Evolutionary conservation across 495 filamentous ascomycete species (phyloP).

Genomic region (Aspergillus leporis): DNA sequence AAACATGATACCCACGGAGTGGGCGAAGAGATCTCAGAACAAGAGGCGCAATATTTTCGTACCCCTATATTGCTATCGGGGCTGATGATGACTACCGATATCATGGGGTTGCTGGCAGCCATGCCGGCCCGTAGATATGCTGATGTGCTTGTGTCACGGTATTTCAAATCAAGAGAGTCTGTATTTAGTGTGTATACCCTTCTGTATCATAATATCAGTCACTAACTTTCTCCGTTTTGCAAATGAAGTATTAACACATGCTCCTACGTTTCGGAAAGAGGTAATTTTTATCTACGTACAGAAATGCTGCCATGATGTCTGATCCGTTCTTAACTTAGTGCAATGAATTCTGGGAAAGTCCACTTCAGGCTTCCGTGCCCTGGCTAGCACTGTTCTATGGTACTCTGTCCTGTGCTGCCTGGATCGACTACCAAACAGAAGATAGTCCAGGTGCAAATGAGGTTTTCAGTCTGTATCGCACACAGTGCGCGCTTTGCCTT

Average conservation of each 20-base stretch:
- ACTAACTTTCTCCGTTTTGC: too few relatives aligned
- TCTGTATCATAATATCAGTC: neutral
- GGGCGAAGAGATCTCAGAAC: too few relatives aligned
- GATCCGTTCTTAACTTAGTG: neutral
- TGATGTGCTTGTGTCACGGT: too few relatives aligned
- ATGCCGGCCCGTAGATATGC: neutral
- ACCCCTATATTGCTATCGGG: too few relatives aligned
- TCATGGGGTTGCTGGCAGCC: neutral
- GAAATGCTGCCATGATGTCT: too few relatives aligned
- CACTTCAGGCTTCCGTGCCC: neutral
- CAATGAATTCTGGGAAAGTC: constrained; percentile 3
- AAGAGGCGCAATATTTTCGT: too few relatives aligned
- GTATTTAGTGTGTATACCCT: too few relatives aligned
- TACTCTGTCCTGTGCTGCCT: constrained; percentile 5
- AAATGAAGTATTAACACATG: too few relatives aligned
- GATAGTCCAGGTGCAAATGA: neutral
- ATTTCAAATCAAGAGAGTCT: too few relatives aligned
- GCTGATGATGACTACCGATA: neutral
- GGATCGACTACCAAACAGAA: neutral
- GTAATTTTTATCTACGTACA: neutral
- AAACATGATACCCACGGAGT: too few relatives aligned
- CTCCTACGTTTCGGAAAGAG: neutral
- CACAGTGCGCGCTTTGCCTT: neutral
- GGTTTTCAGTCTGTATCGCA: neutral
- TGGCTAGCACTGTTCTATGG: constrained; percentile 14